Percentiles rank a stretch among this genome's conserved stretches.
Evolutionary conservation across 1,284 basidiomycete genomes (phyloP).

Genomic region (Tilletiopsis washingtonensis): DNA sequence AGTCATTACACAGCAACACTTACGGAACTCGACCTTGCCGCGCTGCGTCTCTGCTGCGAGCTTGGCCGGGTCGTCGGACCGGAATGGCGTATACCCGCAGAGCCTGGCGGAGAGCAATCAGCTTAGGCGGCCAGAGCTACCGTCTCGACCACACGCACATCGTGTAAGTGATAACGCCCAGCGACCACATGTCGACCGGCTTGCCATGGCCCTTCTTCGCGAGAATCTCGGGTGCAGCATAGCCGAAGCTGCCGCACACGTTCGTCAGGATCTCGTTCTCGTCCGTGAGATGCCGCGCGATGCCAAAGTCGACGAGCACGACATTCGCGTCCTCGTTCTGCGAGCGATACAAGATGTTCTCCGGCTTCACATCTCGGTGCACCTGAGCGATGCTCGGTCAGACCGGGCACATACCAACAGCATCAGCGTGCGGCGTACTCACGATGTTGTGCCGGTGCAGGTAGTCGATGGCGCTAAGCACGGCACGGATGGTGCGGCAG

Average conservation of each 20-base stretch:
- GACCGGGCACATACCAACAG: not conserved
- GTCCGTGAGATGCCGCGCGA: constrained; percentile 48
- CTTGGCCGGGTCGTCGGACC: constrained; percentile 68
- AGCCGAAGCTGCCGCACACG: constrained; percentile 83
- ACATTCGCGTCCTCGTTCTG: constrained; percentile 55
- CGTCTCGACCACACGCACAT: constrained; percentile 17
- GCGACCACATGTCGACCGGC: constrained; percentile 86
- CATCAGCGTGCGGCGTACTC: not conserved
- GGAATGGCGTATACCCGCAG: constrained; percentile 61
- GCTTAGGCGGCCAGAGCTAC: not conserved
- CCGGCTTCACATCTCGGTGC: constrained; percentile 53
- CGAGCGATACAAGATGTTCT: constrained; percentile 86
- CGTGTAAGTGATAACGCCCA: constrained; percentile 81
- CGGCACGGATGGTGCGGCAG: constrained; percentile 32
- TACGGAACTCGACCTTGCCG: constrained; percentile 68
- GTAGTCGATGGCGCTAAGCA: constrained; percentile 41
- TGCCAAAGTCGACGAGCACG: constrained; percentile 73
- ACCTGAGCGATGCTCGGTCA: constrained; percentile 8
- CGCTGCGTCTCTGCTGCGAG: constrained; percentile 73
- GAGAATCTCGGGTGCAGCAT: constrained; percentile 81
- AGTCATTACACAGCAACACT: not conserved
- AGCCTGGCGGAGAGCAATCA: constrained; percentile 10
- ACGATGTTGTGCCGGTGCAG: constrained; percentile 42
- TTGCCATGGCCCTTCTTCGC: constrained; percentile 76
- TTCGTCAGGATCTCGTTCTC: constrained; percentile 69